A percentile compares a stretch with the other conserved stretches of the same genome.
Conservation (phyloP, 2,329 filamentous ascomycete genomes). For the Achaetomium macrosporum region DNA sequence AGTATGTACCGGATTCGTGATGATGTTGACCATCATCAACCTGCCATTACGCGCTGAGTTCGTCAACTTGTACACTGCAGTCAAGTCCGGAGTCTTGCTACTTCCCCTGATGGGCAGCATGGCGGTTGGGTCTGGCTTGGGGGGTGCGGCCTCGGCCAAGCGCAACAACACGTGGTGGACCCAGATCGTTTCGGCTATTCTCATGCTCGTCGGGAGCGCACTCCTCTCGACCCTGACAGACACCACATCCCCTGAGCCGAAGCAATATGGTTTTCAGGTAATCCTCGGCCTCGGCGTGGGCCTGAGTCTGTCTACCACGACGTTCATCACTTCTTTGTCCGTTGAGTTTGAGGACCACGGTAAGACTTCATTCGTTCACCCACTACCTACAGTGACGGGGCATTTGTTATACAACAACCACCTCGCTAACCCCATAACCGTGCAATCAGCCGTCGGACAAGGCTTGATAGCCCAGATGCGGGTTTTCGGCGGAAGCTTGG, state of each 20-base stretch:
- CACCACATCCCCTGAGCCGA: neutral
- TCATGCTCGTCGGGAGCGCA: neutral
- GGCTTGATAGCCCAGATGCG: slow-evolving; percentile 24
- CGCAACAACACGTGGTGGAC: neutral
- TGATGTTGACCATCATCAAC: slow-evolving; percentile 22
- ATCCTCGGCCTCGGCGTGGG: slow-evolving; percentile 17
- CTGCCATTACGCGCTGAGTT: slow-evolving; percentile 24
- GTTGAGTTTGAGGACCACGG: slow-evolving; percentile 22
- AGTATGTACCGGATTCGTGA: slow-evolving; percentile 21
- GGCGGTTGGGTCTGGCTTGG: slow-evolving; percentile 18
- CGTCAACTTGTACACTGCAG: slow-evolving; percentile 21
- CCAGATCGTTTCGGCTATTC: neutral
- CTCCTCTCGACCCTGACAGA: neutral
- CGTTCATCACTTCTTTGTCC: slow-evolving; percentile 20
- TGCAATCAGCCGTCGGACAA: slow-evolving; percentile 17
- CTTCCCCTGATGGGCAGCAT: slow-evolving; percentile 23
- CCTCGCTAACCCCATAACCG: neutral
- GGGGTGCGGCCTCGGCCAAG: slow-evolving; percentile 9
- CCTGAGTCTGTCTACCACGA: slow-evolving; percentile 17
- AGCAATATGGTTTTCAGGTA: slow-evolving; percentile 20
- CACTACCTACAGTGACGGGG: no score
- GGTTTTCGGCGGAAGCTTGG: slow-evolving; percentile 27
- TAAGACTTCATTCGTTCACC: neutral
- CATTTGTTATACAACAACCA: neutral
- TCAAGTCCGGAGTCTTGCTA: slow-evolving; percentile 22